Conservation (phyloP, 345 rosid species). For the Heritiera fomes region DNA sequence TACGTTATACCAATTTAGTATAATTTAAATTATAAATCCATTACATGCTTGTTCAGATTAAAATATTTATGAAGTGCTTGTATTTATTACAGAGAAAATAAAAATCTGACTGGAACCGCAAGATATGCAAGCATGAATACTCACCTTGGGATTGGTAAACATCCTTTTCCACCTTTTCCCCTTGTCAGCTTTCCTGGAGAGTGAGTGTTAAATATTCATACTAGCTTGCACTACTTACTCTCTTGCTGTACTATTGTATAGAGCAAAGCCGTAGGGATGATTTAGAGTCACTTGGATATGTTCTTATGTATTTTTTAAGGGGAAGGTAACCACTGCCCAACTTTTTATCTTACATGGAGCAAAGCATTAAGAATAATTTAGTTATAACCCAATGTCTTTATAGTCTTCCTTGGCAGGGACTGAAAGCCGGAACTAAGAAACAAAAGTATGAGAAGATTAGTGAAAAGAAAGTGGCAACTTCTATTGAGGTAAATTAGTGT, state of each 20-base stretch:
- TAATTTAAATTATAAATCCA: conserved; percentile 5
- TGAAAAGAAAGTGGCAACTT: conserved; percentile 94
- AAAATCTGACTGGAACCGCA: conserved; percentile 96
- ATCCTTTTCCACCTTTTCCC: neutral
- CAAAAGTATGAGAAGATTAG: conserved; percentile 97
- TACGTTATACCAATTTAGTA: neutral
- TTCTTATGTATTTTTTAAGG: conserved; percentile 69
- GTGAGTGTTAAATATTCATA: neutral
- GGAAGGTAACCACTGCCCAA: conserved; percentile 58
- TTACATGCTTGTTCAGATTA: neutral
- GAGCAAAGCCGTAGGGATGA: conserved; percentile 92
- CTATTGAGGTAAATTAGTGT: conserved; percentile 53
- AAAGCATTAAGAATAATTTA: conserved; percentile 10
- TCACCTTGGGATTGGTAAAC: conserved; percentile 93
- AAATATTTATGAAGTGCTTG: neutral
- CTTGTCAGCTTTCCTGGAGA: neutral
- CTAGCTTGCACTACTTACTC: neutral
- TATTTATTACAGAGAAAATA: conserved; percentile 70
- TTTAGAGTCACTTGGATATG: conserved; percentile 80
- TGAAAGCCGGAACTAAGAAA: conserved; percentile 96
- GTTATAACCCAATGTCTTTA: conserved; percentile 24
- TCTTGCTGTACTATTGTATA: conserved; percentile 20
- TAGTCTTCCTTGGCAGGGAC: conserved; percentile 99
- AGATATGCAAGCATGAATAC: conserved; percentile 99
- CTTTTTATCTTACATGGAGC: neutral